These are phyloP conservation scores for Mytilinidion resinicola DNA, from an alignment of 495 filamentous ascomycete species.

Conservation along the genomic window DNA sequence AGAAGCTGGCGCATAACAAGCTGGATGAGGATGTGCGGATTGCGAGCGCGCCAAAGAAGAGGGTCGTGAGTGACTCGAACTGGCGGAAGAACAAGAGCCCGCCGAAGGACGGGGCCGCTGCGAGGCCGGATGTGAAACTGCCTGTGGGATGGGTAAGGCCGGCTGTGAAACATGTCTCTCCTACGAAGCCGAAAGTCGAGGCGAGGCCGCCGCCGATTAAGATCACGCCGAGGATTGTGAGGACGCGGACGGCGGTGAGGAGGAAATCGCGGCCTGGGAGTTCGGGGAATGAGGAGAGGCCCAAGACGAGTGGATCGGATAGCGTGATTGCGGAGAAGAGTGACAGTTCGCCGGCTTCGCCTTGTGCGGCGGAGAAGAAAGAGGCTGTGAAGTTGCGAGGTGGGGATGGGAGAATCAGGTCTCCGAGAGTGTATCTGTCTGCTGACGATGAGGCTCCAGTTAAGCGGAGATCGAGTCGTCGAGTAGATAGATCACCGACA, in stretches of 20 bases:
- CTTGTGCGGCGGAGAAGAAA: constrained; percentile 3
- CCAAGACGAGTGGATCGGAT: constrained; percentile 20
- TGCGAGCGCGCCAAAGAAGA: constrained; percentile 39
- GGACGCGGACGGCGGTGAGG: constrained; percentile 6
- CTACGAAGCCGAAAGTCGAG: constrained; percentile 12
- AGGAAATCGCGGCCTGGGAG: constrained; percentile 19
- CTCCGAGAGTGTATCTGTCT: constrained; percentile 15
- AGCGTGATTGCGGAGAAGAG: constrained; percentile 10
- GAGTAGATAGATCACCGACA: constrained; percentile 5
- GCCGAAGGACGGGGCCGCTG: constrained; percentile 12
- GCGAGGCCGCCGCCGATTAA: constrained; percentile 3
- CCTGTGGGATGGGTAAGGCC: constrained; percentile 28
- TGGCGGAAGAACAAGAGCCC: constrained; percentile 34
- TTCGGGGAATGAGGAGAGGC: constrained; percentile 18
- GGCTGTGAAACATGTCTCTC: constrained; percentile 5
- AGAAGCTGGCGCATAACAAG: constrained; percentile 27
- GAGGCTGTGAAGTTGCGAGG: constrained; percentile 9
- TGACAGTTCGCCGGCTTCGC: constrained; percentile 6
- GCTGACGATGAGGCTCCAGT: constrained; percentile 13
- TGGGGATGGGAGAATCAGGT: constrained; percentile 2
- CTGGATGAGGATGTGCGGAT: constrained; percentile 32
- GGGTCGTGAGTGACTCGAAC: constrained; percentile 41
- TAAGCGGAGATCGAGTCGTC: constrained; percentile 3
- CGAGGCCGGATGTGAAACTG: constrained; percentile 17
- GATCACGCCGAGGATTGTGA: not conserved